Conservation (phyloP, 129 eudicot species). For the Sambucus nigra region DNA sequence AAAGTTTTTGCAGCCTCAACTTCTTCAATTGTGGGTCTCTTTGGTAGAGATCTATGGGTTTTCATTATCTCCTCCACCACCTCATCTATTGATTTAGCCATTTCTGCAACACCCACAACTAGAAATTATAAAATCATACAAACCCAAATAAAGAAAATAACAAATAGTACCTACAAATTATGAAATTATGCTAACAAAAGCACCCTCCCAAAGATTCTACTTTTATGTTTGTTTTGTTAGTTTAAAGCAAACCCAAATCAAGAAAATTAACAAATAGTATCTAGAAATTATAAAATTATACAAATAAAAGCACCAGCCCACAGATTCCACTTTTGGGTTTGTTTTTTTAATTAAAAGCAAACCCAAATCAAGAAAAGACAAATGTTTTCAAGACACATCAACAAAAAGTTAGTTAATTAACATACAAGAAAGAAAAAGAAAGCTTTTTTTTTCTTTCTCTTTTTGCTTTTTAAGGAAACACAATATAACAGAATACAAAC, state of each 20-base stretch:
- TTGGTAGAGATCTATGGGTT: slow-evolving; percentile 54
- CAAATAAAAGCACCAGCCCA: no score
- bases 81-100: slow-evolving; percentile 43
- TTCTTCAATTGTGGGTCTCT: slow-evolving; percentile 76
- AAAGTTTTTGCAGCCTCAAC: slow-evolving; percentile 59
- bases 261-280: neutral
- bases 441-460: neutral
- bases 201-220: slow-evolving; percentile 6
- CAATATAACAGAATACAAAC: neutral
- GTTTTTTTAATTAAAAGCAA: no score
- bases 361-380: neutral
- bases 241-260: neutral
- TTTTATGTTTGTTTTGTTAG: slow-evolving; percentile 5
- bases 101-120: slow-evolving; percentile 34
- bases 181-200: neutral
- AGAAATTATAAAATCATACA: neutral
- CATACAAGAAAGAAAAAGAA: neutral
- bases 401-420: no score
- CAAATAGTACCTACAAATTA: neutral
- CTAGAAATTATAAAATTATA: no score
- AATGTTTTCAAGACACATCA: neutral
- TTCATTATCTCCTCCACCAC: slow-evolving; percentile 76
- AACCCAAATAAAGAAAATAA: neutral
- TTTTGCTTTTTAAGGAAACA: no score
- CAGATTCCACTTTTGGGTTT: no score